These are phyloP conservation scores for Boletus huronensis DNA, from an alignment of 768 basidiomycete species.

Conservation along the genomic window DNA sequence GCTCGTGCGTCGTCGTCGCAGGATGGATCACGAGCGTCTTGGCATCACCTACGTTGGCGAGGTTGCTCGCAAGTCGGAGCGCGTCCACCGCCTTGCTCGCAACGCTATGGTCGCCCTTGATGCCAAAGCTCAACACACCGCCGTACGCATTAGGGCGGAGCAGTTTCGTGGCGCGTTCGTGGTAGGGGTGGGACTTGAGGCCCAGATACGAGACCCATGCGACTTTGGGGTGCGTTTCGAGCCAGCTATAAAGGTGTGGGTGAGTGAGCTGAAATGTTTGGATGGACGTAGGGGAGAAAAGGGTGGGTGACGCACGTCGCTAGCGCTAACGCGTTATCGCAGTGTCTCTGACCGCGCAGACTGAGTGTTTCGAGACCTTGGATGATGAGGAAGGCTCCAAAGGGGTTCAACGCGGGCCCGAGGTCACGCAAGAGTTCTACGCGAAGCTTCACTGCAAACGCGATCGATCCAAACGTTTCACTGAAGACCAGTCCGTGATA, in stretches of 20 bases:
- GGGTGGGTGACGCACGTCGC: constrained; percentile 35
- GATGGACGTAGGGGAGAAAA: neutral
- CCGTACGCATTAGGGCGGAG: constrained; percentile 56
- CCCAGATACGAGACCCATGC: constrained; percentile 81
- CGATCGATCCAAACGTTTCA: constrained; percentile 48
- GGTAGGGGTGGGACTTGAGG: constrained; percentile 55
- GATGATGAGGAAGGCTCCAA: constrained; percentile 55
- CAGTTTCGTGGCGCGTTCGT: constrained; percentile 54
- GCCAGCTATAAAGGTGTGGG: constrained; percentile 35
- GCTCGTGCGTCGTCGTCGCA: constrained; percentile 56
- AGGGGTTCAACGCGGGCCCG: constrained; percentile 52
- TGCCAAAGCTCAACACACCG: constrained; percentile 75
- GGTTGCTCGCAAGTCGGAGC: constrained; percentile 65
- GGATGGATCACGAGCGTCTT: constrained; percentile 65
- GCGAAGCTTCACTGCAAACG: constrained; percentile 51
- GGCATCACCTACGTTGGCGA: constrained; percentile 69
- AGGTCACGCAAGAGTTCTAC: constrained; percentile 52
- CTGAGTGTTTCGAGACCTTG: constrained; percentile 64
- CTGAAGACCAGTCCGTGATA: constrained; percentile 53
- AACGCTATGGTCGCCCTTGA: constrained; percentile 51
- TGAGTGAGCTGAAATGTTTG: neutral
- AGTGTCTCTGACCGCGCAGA: constrained; percentile 56
- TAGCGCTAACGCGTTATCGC: constrained; percentile 51
- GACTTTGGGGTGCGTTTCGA: constrained; percentile 62
- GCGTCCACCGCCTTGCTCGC: constrained; percentile 66